Evolutionary conservation across 2,329 filamentous ascomycete species (phyloP), one percentile per base, ranked within the genome.

Genomic region (Cladosporium sp.): DNA sequence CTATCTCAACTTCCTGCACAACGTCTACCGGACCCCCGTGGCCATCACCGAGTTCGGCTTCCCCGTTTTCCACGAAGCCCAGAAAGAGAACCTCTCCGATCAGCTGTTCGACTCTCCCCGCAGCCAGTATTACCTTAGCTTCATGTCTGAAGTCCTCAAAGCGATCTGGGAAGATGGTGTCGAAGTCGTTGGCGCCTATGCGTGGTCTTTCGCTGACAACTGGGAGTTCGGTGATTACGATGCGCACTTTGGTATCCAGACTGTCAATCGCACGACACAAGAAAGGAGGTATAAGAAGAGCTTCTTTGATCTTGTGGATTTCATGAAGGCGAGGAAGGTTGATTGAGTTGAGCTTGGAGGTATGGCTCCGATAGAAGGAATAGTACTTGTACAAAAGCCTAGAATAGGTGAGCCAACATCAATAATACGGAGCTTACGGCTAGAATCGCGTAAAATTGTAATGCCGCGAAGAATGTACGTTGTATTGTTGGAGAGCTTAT

Each of bases 1-100:
- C 54, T 80, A 81, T 60, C 73, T 84, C 4, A 78, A 74, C 61
- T 86, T 85, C 64, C 70, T 87, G 2, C 83, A 78, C 74, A 84
- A 84, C 67, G 84, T 80, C 0, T 87, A 79, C 74, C 76, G 70
- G 32, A 66, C 69, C 0, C 79, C 80, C 24, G 64, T 73, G 22
- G 66, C 66, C 5, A 61, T 73, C 3, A 67, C 69, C 28, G 71
- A 73, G 51, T 73, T 73, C 56, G 71, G 71, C 44, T 69, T 73
- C 58, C 61, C 64, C 6, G 69, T 82, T 0, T 81, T 76, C 49
- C 75, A 64, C 8, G 81, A 83, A 63, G 70, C 70, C 0, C 75
- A 77, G 44, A 73, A 71, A 10, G 65, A 44, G 28, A 57, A 67
- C 0, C 67, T 81, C 1, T 59, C 72, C 2, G 81, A 83, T 48